These are phyloP conservation scores for Capsella bursapastoris DNA, from an alignment of 345 rosid genomes.

Conservation along the genomic window DNA sequence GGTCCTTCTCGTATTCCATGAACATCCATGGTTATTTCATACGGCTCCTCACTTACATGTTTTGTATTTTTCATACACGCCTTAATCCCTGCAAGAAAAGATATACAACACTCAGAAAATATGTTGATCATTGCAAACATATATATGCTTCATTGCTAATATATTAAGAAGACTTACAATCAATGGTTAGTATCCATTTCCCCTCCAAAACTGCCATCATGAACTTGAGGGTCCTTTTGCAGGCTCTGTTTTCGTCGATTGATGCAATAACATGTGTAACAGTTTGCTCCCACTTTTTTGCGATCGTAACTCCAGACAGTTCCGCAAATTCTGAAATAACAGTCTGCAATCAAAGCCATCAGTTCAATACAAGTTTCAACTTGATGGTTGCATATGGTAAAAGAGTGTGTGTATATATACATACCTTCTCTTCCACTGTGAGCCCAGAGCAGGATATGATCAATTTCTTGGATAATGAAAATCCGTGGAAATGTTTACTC, in stretches of 20 bases:
- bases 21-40: slow-evolving; percentile 68
- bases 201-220: slow-evolving; percentile 91
- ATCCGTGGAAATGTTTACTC: slow-evolving; percentile 43
- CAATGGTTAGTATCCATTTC: slow-evolving; percentile 80
- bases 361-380: not conserved
- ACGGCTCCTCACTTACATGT: slow-evolving; percentile 66
- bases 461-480: slow-evolving; percentile 50
- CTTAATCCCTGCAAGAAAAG: slow-evolving; percentile 64
- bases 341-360: slow-evolving; percentile 58
- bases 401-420: not conserved
- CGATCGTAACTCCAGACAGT: slow-evolving; percentile 56
- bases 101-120: not conserved
- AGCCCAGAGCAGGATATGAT: slow-evolving; percentile 87
- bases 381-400: not conserved
- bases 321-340: slow-evolving; percentile 62
- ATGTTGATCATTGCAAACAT: slow-evolving; percentile 10
- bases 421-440: slow-evolving; percentile 69
- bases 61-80: slow-evolving; percentile 60
- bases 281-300: slow-evolving; percentile 66
- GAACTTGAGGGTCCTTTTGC: slow-evolving; percentile 83
- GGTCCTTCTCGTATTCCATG: slow-evolving; percentile 84
- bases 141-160: not conserved
- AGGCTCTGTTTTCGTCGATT: slow-evolving; percentile 74
- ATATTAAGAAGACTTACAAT: slow-evolving; percentile 59
- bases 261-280: slow-evolving; percentile 91